Conservation (phyloP, 2,329 filamentous ascomycete genomes). For the Pseudogymnoascus sp. region DNA sequence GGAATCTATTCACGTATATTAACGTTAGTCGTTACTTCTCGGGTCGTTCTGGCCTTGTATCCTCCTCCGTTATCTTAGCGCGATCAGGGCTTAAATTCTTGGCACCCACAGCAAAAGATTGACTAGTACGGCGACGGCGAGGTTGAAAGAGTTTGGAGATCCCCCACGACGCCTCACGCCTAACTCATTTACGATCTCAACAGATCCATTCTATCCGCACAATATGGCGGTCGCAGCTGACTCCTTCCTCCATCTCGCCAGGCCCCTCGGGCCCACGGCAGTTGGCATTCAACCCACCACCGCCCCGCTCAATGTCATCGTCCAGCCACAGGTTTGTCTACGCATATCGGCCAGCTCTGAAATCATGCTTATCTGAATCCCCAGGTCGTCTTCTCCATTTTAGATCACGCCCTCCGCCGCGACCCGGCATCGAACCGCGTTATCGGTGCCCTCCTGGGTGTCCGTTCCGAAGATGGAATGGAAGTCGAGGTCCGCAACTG, state of each 20-base stretch:
- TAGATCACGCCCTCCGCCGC: conserved; percentile 90
- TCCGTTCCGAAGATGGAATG: conserved; percentile 89
- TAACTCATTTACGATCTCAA: conserved; percentile 9
- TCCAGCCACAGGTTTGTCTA: conserved; percentile 79
- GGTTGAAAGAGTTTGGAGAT: conserved; percentile 13
- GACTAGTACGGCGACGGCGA: conserved; percentile 14
- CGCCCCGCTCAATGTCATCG: conserved; percentile 84
- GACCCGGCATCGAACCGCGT: conserved; percentile 85
- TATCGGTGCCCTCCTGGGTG: conserved; percentile 90
- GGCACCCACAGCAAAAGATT: conserved; percentile 25
- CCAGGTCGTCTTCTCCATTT: conserved; percentile 63
- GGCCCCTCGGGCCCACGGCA: conserved; percentile 76
- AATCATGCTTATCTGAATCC: conserved; percentile 25
- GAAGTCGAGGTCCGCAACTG: conserved; percentile 93
- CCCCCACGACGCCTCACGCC: conserved; percentile 13
- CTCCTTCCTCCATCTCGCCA: conserved; percentile 88
- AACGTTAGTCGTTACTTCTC: neutral
- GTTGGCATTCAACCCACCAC: conserved; percentile 76
- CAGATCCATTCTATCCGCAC: conserved; percentile 30
- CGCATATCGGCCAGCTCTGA: conserved; percentile 6
- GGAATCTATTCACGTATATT: neutral
- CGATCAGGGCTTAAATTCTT: conserved; percentile 22
- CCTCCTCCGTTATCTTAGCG: conserved; percentile 41
- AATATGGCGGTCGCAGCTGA: conserved; percentile 71
- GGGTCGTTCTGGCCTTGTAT: conserved; percentile 10